These are phyloP conservation scores for Venturia asperata DNA, from an alignment of 2,329 filamentous ascomycete species.

Conservation along the genomic window DNA sequence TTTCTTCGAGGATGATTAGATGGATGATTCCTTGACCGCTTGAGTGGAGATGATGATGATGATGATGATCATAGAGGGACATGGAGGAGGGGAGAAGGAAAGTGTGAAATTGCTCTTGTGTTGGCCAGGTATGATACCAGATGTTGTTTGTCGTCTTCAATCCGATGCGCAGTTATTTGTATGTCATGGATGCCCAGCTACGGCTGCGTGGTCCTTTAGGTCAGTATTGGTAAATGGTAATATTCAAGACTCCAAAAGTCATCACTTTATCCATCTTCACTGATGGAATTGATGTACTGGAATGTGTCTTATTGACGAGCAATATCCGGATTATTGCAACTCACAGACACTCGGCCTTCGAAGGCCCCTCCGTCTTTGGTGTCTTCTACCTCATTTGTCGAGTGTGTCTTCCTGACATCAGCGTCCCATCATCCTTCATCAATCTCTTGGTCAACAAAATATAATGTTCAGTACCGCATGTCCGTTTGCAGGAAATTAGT, in stretches of 20 bases:
- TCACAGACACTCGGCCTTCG: too few species aligned
- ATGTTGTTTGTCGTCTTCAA: background rate
- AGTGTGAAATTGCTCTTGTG: background rate
- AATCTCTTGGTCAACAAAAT: background rate
- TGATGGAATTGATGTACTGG: too few species aligned
- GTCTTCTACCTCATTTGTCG: too few species aligned
- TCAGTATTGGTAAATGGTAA: background rate
- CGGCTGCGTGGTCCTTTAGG: background rate
- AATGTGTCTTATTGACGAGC: too few species aligned
- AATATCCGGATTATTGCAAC: too few species aligned
- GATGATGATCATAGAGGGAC: background rate
- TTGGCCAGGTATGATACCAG: slow-evolving; percentile 3
- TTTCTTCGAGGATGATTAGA: slow-evolving; percentile 70
- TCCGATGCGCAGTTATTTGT: background rate
- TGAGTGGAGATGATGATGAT: background rate
- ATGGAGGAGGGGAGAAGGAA: background rate
- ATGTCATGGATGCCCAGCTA: background rate
- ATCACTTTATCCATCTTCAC: too few species aligned
- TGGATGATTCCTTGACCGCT: background rate
- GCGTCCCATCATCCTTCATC: too few species aligned
- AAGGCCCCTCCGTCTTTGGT: too few species aligned
- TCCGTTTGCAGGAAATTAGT: too few species aligned
- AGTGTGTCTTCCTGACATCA: too few species aligned
- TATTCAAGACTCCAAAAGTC: background rate
- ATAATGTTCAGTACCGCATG: background rate